Percentiles rank a stretch among this genome's conserved stretches.
phyloP scores from a whole-genome alignment of 306 rosid genomes.

The Boehmeria nivea region DNA sequence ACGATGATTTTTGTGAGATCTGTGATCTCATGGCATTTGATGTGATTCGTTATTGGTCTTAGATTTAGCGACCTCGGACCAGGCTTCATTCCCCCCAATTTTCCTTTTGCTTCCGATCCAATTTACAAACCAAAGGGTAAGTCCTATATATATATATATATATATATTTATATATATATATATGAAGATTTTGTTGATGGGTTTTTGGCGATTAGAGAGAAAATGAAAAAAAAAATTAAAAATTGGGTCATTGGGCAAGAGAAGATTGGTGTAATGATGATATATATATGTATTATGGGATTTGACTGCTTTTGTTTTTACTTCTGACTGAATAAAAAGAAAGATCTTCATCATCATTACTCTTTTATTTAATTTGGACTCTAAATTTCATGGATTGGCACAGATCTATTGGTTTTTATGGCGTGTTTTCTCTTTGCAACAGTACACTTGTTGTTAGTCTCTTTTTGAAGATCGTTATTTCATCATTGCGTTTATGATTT shows the following conservation, averaged over 20 bases:
- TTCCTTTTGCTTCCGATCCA: constrained; percentile 26
- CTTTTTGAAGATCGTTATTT: constrained; percentile 20
- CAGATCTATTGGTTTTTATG: neutral
- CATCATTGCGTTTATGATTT: constrained; percentile 33
- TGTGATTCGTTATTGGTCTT: constrained; percentile 3
- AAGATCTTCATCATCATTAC: constrained; percentile 32
- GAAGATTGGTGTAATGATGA: constrained; percentile 60
- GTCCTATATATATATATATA: too few relatives aligned
- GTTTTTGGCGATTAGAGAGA: too few relatives aligned
- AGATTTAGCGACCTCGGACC: constrained; percentile 49
- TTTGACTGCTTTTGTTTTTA: too few relatives aligned
- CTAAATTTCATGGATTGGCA: constrained; percentile 32
- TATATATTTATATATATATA: neutral
- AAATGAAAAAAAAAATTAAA: too few relatives aligned
- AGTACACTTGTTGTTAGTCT: constrained; percentile 21
- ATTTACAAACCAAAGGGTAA: too few relatives aligned
- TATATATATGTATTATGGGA: too few relatives aligned
- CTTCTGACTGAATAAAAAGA: constrained; percentile 31
- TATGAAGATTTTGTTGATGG: too few relatives aligned
- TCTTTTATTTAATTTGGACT: constrained; percentile 19
- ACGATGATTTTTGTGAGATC: neutral
- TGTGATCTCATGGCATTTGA: too few relatives aligned
- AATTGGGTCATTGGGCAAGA: too few relatives aligned
- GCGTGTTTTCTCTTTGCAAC: too few relatives aligned
- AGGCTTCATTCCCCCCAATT: constrained; percentile 75